Evolutionary conservation across 140 eudicot genomes (phyloP).

Genomic region (Erigeron philadelphicus): DNA sequence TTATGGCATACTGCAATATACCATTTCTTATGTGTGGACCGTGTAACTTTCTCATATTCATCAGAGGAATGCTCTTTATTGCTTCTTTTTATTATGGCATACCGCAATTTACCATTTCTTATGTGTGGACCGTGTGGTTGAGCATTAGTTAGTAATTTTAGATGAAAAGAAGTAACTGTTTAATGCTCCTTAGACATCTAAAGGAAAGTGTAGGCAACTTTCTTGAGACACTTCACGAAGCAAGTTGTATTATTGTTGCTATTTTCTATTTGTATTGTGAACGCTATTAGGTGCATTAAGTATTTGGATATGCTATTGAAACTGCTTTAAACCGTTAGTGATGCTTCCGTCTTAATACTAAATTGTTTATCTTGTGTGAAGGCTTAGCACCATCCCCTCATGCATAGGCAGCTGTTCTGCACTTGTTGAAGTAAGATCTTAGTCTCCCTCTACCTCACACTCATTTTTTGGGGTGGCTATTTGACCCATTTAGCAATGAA

Average conservation of each 20-base stretch:
- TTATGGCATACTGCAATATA: too few species aligned
- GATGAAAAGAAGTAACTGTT: conserved; percentile 15
- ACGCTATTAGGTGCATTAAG: neutral
- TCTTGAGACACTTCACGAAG: neutral
- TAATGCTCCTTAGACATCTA: too few species aligned
- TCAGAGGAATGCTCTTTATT: neutral
- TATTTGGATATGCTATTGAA: conserved; percentile 3
- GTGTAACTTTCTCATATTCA: neutral
- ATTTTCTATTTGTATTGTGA: neutral
- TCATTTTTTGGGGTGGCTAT: neutral
- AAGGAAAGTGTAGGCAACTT: neutral
- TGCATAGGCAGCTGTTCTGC: conserved; percentile 70
- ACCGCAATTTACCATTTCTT: neutral
- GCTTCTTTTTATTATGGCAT: neutral
- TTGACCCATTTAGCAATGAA: neutral
- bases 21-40: neutral
- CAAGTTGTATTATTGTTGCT: neutral
- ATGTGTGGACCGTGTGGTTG: conserved; percentile 5
- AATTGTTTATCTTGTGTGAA: conserved; percentile 30
- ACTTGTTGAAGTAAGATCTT: conserved; percentile 60
- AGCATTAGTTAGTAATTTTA: neutral
- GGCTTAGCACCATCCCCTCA: conserved; percentile 57
- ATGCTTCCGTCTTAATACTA: conserved; percentile 11
- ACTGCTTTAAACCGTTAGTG: neutral
- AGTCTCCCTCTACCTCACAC: conserved; percentile 19